Evolutionary conservation across 768 basidiomycete genomes (phyloP), one percentile per base, ranked within the genome.

Genomic region (Trametes cinnabarina): DNA sequence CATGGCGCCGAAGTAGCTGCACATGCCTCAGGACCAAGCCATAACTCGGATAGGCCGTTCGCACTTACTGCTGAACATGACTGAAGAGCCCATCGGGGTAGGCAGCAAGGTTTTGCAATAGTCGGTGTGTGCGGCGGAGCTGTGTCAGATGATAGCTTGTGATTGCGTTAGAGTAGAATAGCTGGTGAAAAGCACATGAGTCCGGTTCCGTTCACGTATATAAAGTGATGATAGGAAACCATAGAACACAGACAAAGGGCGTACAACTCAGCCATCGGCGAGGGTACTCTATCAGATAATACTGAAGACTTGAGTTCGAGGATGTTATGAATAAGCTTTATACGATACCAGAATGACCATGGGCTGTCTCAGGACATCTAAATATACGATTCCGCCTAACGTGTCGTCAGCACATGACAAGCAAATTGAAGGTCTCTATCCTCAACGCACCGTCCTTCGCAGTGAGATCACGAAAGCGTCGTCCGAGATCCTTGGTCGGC

Each of bases 151-250:
- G 42, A 30, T 60, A 61, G 22, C 25, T 19, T 19, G 19, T 37
- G 10, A 57, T 37, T 3, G 64, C 49, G 30, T 44, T 47, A 15
- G 34, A 51, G 9, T 60, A 39, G 47, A 63, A 63, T 14, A 54
- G 35, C 49, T 60, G 62, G 28, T 65, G 64, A 35, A 63, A 57
- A 2, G 46, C 46, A 57, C 39, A 49, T 42, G 48, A 44, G 51
- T 1, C 55, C 55, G 1, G 55, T 44, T 11, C 55, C 51, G 22
- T 15, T 4, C 12, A n/a, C 2, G 7, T 6, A 49, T 23, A n/a
- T n/a, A n/a, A n/a, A n/a, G n/a, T n/a, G n/a, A n/a, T n/a, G n/a
- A n/a, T n/a, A n/a, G n/a, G n/a, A n/a, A n/a, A n/a, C n/a, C n/a
- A n/a, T n/a, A n/a, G n/a, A n/a, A n/a, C n/a, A n/a, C n/a, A n/a